phyloP scores from a whole-genome alignment of 164 flowering plant species.

The Tinospora cordifolia region DNA sequence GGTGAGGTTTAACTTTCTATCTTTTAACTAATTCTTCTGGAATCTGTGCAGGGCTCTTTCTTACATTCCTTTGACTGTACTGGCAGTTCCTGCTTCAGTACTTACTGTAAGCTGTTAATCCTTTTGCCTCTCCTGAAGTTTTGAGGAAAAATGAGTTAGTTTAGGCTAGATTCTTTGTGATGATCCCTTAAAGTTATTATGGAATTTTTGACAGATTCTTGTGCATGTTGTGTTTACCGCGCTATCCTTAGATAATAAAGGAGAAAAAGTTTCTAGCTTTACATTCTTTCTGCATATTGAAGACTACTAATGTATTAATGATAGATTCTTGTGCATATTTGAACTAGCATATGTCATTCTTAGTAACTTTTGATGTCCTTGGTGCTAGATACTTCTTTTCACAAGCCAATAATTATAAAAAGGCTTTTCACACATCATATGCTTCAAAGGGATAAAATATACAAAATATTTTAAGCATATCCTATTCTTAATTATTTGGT shows the following conservation, averaged over 20 bases:
- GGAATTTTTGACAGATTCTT: neutral
- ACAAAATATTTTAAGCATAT: no score
- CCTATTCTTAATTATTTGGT: no score
- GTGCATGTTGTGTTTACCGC: neutral
- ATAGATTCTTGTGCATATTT: no score
- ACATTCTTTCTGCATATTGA: neutral
- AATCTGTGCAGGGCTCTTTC: constrained; percentile 33
- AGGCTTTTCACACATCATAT: no score
- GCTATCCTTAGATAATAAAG: neutral
- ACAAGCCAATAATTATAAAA: no score
- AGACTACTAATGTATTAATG: no score
- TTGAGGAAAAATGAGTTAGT: constrained; percentile 3
- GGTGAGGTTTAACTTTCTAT: neutral
- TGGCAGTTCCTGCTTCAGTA: constrained; percentile 45
- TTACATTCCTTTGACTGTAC: constrained; percentile 38
- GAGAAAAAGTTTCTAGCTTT: neutral
- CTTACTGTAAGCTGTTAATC: constrained; percentile 31
- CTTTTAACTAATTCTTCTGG: neutral
- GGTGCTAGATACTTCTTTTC: no score
- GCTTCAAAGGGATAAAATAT: no score
- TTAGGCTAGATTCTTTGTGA: neutral
- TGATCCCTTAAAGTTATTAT: neutral
- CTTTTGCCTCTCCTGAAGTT: constrained; percentile 1
- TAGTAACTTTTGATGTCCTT: no score
- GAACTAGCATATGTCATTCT: no score